Percentiles rank a stretch among this genome's conserved stretches.
Evolutionary conservation across 768 basidiomycete genomes (phyloP).

Genomic region (Lactarius psammicola): DNA sequence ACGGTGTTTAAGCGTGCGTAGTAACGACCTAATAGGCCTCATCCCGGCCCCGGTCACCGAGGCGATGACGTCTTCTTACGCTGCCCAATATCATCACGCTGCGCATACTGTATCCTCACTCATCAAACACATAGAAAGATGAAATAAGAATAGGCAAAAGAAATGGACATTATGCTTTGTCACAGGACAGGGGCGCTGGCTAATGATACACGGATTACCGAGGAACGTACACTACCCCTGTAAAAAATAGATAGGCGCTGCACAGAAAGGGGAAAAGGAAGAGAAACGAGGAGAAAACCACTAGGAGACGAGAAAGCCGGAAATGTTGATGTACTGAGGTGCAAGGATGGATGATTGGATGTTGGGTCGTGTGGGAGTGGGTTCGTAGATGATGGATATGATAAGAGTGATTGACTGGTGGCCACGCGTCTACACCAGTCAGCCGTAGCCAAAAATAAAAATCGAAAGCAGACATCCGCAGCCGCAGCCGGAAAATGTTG

Average conservation of each 20-base stretch:
- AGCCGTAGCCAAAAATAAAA: conserved; percentile 1
- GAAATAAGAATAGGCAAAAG: conserved; percentile 7
- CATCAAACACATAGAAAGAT: not conserved
- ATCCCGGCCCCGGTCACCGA: not conserved
- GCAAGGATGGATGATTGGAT: conserved; percentile 9
- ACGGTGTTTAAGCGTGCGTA: not conserved
- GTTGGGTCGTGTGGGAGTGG: not conserved
- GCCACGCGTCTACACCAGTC: conserved; percentile 23
- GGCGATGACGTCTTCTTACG: not conserved
- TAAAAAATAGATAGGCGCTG: conserved; percentile 25
- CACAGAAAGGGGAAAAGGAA: conserved; percentile 4
- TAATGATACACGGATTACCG: conserved; percentile 27
- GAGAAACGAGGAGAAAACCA: not conserved
- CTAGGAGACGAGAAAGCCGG: not conserved
- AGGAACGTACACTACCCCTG: conserved; percentile 24
- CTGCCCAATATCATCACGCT: not conserved
- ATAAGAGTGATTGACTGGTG: conserved; percentile 13
- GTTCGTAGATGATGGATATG: conserved; percentile 15
- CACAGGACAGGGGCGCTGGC: conserved; percentile 20
- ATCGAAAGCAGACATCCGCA: conserved; percentile 2
- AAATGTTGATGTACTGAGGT: conserved; percentile 7
- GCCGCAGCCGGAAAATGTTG: not conserved
- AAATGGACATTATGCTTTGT: conserved; percentile 24
- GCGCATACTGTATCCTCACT: not conserved
- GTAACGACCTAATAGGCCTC: not conserved